These are phyloP conservation scores for Populus pruinosa DNA, from an alignment of 345 rosid species.

Conservation along the genomic window DNA sequence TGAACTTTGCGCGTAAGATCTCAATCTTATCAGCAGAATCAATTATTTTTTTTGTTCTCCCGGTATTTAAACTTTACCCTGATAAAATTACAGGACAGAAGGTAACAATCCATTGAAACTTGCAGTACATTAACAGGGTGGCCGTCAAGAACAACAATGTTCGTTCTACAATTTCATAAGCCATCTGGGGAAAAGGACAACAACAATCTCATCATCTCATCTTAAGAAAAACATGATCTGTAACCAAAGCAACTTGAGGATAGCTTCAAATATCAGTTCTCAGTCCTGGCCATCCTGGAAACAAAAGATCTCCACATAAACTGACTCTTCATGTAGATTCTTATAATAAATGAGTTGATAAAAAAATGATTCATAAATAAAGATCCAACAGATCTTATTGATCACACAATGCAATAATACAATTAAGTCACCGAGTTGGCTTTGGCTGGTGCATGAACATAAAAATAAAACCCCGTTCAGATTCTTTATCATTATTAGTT, in stretches of 20 bases:
- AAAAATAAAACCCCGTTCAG: background rate
- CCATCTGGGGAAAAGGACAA: conserved; percentile 15
- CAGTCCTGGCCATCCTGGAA: conserved; percentile 38
- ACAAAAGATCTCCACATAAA: background rate
- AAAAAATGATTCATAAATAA: background rate
- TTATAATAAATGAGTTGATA: background rate
- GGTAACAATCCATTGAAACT: background rate
- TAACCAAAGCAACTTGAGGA: background rate
- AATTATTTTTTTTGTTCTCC: conserved; percentile 13
- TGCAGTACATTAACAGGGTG: conserved; percentile 13
- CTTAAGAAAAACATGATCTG: conserved; percentile 14
- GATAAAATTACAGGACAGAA: background rate
- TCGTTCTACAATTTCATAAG: conserved; percentile 15
- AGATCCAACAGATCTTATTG: background rate
- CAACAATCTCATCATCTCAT: conserved; percentile 30
- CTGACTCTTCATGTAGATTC: background rate
- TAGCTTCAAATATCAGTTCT: conserved; percentile 12
- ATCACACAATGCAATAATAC: background rate
- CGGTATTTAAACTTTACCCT: background rate
- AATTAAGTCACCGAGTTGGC: background rate
- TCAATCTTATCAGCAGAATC: background rate
- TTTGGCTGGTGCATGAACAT: background rate
- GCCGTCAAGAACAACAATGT: conserved; percentile 11
- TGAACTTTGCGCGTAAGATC: background rate
- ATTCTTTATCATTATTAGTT: background rate